phyloP scores from a whole-genome alignment of 2,329 filamentous ascomycete genomes.

The Polytolypa hystricis region DNA sequence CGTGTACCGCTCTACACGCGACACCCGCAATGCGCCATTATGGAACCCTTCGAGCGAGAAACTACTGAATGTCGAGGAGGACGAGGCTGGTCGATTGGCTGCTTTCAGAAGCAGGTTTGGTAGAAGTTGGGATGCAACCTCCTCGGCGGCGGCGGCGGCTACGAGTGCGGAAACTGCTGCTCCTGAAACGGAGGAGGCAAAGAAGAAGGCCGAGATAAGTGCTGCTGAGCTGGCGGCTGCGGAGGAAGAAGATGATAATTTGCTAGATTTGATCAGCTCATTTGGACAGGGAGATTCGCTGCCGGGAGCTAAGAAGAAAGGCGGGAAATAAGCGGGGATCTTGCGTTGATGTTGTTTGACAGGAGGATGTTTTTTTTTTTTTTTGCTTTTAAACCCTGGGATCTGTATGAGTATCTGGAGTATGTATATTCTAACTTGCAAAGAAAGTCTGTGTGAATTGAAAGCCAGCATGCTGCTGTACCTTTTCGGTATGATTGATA shows the following conservation, averaged over 20 bases:
- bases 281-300: conserved; percentile 34
- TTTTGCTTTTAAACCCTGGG: too few species aligned
- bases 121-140: conserved; percentile 61
- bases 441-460: too few species aligned
- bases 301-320: conserved; percentile 21
- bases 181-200: conserved; percentile 29
- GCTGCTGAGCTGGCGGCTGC: conserved; percentile 38
- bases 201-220: conserved; percentile 24
- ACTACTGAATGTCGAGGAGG: conserved; percentile 79
- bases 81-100: conserved; percentile 82
- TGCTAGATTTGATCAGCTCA: conserved; percentile 47
- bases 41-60: conserved; percentile 83
- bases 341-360: too few species aligned
- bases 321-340: conserved; percentile 10
- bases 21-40: conserved; percentile 75
- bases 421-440: too few species aligned
- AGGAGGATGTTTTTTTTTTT: too few species aligned
- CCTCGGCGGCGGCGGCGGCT: conserved; percentile 18
- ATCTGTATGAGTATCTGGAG: too few species aligned
- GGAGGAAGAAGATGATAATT: conserved; percentile 40
- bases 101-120: conserved; percentile 82
- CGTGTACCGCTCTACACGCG: conserved; percentile 57
- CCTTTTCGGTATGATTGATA: too few species aligned
- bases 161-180: conserved; percentile 15
- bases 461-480: too few species aligned